Percentiles rank a stretch among this genome's conserved stretches.
These are phyloP conservation scores for Amauroascus verrucosus DNA, from an alignment of 2,329 filamentous ascomycete species.

Conservation along the genomic window DNA sequence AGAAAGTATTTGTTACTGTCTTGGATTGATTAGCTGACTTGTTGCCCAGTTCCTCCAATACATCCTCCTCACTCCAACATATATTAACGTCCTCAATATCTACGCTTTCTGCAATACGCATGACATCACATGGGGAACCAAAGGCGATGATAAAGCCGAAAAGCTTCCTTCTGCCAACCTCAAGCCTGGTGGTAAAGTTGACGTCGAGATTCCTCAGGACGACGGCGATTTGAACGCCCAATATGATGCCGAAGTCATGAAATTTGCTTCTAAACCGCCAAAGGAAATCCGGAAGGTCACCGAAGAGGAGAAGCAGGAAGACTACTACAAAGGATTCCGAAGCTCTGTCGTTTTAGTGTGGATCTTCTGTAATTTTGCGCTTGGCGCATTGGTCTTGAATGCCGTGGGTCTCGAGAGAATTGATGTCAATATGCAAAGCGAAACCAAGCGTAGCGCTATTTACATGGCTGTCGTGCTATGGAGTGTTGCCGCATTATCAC, in stretches of 20 bases:
- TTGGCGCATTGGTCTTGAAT: conserved; percentile 76
- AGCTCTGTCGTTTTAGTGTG: conserved; percentile 84
- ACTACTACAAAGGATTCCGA: conserved; percentile 95
- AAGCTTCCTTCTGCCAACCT: conserved; percentile 79
- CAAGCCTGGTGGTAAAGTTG: conserved; percentile 90
- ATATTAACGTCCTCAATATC: conserved; percentile 97
- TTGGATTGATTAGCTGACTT: conserved; percentile 6
- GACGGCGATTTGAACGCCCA: conserved; percentile 91
- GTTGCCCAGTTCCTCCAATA: conserved; percentile 71
- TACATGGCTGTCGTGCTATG: conserved; percentile 84
- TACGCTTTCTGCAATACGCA: conserved; percentile 98
- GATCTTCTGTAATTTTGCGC: conserved; percentile 92
- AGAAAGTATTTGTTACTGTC: background rate
- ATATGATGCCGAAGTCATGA: conserved; percentile 72
- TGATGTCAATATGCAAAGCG: conserved; percentile 36
- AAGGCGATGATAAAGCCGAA: conserved; percentile 91
- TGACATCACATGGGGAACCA: conserved; percentile 96
- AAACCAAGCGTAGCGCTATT: conserved; percentile 55
- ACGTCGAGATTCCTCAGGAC: conserved; percentile 74
- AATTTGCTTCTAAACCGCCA: conserved; percentile 64
- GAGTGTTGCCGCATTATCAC: conserved; percentile 73
- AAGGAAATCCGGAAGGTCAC: conserved; percentile 47
- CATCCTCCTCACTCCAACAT: conserved; percentile 85
- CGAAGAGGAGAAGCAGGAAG: conserved; percentile 74
- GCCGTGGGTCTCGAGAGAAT: conserved; percentile 70